Percentiles rank a stretch among this genome's conserved stretches.
These are phyloP conservation scores for Periconia sp. DNA, from an alignment of 2,329 filamentous ascomycete genomes.

Conservation along the genomic window DNA sequence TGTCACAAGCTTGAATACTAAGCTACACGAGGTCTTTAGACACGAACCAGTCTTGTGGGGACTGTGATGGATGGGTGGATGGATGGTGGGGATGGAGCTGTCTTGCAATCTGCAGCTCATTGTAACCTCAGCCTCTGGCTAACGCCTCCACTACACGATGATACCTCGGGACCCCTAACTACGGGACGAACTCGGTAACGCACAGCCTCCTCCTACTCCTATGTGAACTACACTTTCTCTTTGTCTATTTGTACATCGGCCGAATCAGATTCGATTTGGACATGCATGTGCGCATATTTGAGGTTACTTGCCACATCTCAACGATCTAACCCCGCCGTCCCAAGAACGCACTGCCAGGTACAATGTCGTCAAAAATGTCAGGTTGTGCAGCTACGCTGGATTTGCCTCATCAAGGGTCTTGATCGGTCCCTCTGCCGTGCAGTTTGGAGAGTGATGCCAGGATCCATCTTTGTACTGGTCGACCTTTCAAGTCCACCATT, in stretches of 20 bases:
- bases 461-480: background rate
- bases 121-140: conserved; percentile 37
- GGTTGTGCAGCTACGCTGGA: background rate
- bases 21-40: conserved; percentile 19
- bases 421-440: background rate
- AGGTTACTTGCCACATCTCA: background rate
- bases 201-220: conserved; percentile 15
- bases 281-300: conserved; percentile 13
- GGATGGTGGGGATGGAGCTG: conserved; percentile 15
- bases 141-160: conserved; percentile 31
- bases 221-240: background rate
- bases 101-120: conserved; percentile 25
- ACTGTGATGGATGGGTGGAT: background rate
- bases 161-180: conserved; percentile 29
- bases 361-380: background rate
- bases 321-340: background rate
- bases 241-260: background rate
- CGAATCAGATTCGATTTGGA: conserved; percentile 1
- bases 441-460: background rate
- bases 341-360: background rate
- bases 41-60: conserved; percentile 16
- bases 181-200: conserved; percentile 20
- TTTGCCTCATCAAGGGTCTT: background rate
- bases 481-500: background rate
- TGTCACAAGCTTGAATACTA: conserved; percentile 13